These are phyloP conservation scores for Botryotinia calthae DNA, from an alignment of 2,329 filamentous ascomycete species.

Conservation along the genomic window DNA sequence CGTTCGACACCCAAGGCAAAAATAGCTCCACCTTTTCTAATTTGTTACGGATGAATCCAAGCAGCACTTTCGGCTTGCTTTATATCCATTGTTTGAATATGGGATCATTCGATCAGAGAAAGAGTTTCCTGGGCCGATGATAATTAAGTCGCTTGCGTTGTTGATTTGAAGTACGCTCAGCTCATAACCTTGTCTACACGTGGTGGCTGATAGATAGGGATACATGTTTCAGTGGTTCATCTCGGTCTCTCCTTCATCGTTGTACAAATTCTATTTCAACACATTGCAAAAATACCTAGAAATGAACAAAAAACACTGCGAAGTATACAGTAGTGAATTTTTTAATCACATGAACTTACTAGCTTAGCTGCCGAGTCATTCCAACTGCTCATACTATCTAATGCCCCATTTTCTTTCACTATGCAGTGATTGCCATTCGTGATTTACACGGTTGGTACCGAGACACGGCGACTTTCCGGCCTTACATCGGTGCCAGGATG, in stretches of 20 bases:
- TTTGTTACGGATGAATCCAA: background rate
- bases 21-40: background rate
- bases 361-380: background rate
- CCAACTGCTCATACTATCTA: background rate
- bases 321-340: background rate
- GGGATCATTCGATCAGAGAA: background rate
- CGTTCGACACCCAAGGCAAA: background rate
- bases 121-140: background rate
- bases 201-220: background rate
- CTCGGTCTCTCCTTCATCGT: background rate
- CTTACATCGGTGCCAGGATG: conserved; percentile 17
- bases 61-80: background rate
- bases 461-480: conserved; percentile 16
- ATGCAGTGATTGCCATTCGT: conserved; percentile 2
- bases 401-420: background rate
- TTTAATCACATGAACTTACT: background rate
- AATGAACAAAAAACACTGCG: background rate
- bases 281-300: background rate
- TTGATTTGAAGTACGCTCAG: background rate
- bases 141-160: background rate
- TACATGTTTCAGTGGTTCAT: background rate
- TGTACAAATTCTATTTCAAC: background rate
- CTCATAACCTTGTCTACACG: background rate
- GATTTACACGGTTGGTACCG: conserved; percentile 6
- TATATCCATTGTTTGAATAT: background rate